Base-by-base conservation (phyloP, 805 yeast genomes). In the Saccharomycopsis sp. region DNA sequence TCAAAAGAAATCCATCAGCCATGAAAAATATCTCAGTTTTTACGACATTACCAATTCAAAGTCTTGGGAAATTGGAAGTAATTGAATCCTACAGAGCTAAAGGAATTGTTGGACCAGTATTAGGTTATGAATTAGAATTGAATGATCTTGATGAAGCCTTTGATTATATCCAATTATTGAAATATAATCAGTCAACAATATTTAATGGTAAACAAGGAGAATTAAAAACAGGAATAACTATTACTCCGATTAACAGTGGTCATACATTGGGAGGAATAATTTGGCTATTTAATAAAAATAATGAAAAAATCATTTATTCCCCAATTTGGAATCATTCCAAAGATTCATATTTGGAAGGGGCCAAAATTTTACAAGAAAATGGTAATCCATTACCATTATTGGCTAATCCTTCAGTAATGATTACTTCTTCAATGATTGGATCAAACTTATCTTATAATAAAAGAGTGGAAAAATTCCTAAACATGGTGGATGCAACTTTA, bases 281-380 rank as follows among this genome's bases (percentile, higher is more conserved):
- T 34, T 88, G 96, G 96, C 63, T 79, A 28, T 57, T 89, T 9
- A 69, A 72, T 34, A 77, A 78, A 41, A 76, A 80, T 46, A 72
- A 78, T 14, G 96, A 89, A 49, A 79, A 79, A 47, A 63, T 88
- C n/a, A 64, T 89, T 2, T 85, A 86, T 57, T 94, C 95, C 0
- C 87, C 92, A 2, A 76, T 82, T 34, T 92, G 97, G 97, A 89
- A 88, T 57, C 97, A 92, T 55, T 79, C 96, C 1, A 77, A 76
- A 49, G 97, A 89, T 54, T 71, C 84, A 0, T 87, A 87, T 50
- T 61, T 92, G 39, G 81, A 79, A 47, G 78, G 87, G 21, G 82
- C 92, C 3, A 67, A 69, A 18, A 58, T 83, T 15, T 54, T 79
- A 30, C 74, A 74, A 36, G 56, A 52, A 45, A 64, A 67, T 21